Conservation (phyloP, 129 eudicot genomes). For the Saposhnikovia divaricata region DNA sequence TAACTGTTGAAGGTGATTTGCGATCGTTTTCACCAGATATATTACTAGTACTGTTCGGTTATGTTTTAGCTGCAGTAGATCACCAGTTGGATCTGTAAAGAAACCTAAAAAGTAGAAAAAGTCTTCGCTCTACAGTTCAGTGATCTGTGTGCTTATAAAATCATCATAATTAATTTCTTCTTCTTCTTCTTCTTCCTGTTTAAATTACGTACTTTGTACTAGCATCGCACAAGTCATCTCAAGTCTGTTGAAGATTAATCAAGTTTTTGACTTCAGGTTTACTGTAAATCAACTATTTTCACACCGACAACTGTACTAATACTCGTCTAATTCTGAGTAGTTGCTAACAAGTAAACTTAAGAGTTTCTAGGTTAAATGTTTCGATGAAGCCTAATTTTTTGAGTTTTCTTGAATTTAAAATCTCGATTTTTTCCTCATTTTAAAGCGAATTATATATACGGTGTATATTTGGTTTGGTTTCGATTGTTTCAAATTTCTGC, state of each 20-base stretch:
- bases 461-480: no score
- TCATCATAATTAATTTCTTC: neutral
- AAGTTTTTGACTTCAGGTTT: neutral
- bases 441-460: neutral
- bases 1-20: neutral
- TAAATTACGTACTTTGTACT: no score
- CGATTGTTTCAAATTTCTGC: no score
- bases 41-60: constrained; percentile 5
- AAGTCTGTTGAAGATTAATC: neutral
- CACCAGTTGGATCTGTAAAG: constrained; percentile 27
- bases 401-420: neutral
- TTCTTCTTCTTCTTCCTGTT: neutral
- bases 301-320: neutral
- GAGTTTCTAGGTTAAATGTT: neutral
- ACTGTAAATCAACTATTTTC: neutral
- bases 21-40: constrained; percentile 4
- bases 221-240: neutral
- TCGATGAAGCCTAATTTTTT: neutral
- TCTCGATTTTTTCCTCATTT: neutral
- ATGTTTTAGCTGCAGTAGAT: constrained; percentile 12
- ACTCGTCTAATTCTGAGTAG: neutral
- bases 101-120: constrained; percentile 14
- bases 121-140: constrained; percentile 4
- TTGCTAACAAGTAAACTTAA: neutral
- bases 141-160: neutral